These are phyloP conservation scores for Solanum pennellii DNA, from an alignment of 257 asterid species.

Conservation along the genomic window DNA sequence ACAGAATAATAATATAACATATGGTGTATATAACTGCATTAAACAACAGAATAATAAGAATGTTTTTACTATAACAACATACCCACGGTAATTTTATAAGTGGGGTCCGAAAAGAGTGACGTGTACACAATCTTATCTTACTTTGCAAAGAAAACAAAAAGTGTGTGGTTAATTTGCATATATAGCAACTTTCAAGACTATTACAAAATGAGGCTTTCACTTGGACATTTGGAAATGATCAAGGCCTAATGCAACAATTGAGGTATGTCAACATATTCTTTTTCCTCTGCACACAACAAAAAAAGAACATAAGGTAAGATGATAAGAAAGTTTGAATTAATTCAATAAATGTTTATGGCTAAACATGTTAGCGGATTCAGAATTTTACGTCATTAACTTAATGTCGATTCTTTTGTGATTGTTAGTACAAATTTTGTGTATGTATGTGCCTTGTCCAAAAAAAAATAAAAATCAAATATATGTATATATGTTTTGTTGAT, in stretches of 20 bases:
- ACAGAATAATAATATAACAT: too few relatives aligned
- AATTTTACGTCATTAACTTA: background rate
- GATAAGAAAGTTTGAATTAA: background rate
- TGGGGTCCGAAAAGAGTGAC: fast-evolving
- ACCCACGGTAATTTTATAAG: background rate
- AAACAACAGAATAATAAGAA: background rate
- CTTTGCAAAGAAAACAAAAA: background rate
- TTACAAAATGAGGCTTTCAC: background rate
- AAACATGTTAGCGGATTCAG: background rate
- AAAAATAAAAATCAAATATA: background rate
- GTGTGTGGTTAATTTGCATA: background rate
- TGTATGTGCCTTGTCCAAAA: background rate
- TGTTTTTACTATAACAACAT: background rate
- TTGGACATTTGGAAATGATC: background rate
- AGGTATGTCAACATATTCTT: conserved; percentile 5
- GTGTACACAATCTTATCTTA: background rate
- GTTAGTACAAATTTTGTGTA: background rate
- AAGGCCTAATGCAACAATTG: conserved; percentile 17
- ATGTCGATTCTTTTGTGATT: background rate
- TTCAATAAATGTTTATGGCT: background rate
- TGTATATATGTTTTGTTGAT: background rate
- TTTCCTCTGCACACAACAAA: conserved; percentile 6
- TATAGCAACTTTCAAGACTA: background rate
- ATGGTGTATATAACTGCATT: background rate
- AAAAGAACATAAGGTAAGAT: background rate